phyloP scores from a whole-genome alignment of 2,329 filamentous ascomycete genomes.

The Trichoderma cornu-damae region DNA sequence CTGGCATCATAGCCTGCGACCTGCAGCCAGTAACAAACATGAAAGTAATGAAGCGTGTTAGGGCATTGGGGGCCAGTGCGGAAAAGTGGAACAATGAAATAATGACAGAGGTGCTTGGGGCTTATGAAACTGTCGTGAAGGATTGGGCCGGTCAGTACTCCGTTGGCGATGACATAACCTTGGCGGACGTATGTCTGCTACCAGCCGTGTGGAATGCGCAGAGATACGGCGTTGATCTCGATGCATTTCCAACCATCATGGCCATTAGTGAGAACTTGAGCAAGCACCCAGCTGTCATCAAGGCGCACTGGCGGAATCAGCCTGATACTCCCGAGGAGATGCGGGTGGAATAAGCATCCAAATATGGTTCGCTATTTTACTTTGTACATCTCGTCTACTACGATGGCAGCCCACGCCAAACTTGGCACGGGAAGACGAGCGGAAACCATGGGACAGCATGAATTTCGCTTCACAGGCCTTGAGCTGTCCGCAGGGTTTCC shows the following conservation, averaged over 20 bases:
- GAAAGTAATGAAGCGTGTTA: slow-evolving; percentile 46
- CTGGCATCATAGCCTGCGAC: slow-evolving; percentile 51
- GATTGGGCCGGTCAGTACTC: slow-evolving; percentile 46
- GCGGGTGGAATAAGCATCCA: slow-evolving; percentile 11
- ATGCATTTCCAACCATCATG: slow-evolving; percentile 42
- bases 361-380: neutral
- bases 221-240: slow-evolving; percentile 49
- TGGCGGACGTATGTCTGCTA: slow-evolving; percentile 55
- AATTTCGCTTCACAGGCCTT: too few species aligned
- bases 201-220: slow-evolving; percentile 55
- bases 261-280: slow-evolving; percentile 44
- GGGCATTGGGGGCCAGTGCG: slow-evolving; percentile 38
- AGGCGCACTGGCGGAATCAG: slow-evolving; percentile 51
- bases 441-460: neutral
- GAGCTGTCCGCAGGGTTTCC: neutral
- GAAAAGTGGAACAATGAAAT: slow-evolving; percentile 48
- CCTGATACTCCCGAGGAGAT: slow-evolving; percentile 41
- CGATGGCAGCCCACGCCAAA: neutral
- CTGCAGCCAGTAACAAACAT: slow-evolving; percentile 58
- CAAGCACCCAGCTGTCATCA: slow-evolving; percentile 45
- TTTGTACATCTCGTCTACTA: neutral
- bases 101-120: slow-evolving; percentile 48
- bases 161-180: slow-evolving; percentile 49
- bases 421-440: neutral
- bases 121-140: slow-evolving; percentile 46